phyloP scores from a whole-genome alignment of 306 rosid species.

The Ziziphus jujuba region DNA sequence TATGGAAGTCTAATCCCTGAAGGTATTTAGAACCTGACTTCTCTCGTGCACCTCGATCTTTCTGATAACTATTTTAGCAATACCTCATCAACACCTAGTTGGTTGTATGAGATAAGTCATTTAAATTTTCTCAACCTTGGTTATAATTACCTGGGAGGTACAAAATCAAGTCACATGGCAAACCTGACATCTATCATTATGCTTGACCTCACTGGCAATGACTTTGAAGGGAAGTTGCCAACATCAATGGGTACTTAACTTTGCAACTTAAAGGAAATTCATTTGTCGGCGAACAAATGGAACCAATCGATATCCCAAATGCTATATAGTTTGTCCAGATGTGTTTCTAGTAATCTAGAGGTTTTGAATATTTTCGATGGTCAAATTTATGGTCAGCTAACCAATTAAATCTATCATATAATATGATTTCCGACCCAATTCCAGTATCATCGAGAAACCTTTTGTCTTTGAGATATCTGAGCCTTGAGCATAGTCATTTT shows the following conservation, averaged over 20 bases:
- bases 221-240: neutral
- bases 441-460: neutral
- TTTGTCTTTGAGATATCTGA: neutral
- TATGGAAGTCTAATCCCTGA: slow-evolving; percentile 21
- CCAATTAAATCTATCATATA: slow-evolving; percentile 5
- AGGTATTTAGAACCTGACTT: slow-evolving; percentile 13
- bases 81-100: slow-evolving; percentile 1
- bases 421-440: slow-evolving; percentile 15
- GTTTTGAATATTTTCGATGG: accelerated
- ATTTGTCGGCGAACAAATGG: neutral
- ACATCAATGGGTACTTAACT: neutral
- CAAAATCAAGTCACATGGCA: neutral
- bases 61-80: neutral
- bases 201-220: neutral
- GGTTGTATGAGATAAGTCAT: neutral
- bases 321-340: slow-evolving; percentile 1
- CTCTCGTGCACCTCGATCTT: slow-evolving; percentile 13
- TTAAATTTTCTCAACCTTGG: neutral
- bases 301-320: neutral
- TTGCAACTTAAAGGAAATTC: neutral
- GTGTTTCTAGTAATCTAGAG: neutral
- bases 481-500: neutral
- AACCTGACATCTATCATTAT: neutral
- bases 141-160: neutral
- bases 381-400: slow-evolving; percentile 14